Conservation (phyloP, 768 basidiomycete genomes). For the Leccinum arenicola region DNA sequence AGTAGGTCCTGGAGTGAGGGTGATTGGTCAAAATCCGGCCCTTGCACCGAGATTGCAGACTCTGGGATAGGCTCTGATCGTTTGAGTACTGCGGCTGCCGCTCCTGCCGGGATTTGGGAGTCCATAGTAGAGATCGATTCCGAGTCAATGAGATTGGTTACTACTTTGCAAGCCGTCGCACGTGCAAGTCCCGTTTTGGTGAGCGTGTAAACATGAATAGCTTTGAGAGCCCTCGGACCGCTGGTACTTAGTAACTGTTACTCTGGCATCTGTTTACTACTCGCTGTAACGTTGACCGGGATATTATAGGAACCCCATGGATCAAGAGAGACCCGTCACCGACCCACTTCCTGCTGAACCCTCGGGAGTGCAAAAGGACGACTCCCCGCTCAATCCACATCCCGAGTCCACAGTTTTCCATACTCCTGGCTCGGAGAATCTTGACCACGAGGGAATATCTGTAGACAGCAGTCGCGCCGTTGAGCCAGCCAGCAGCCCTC, state of each 20-base stretch:
- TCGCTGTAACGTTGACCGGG: not conserved
- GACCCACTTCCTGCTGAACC: conserved; percentile 5
- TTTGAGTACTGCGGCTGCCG: conserved; percentile 75
- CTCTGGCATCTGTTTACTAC: no score
- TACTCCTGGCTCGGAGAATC: not conserved
- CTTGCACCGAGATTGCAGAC: conserved; percentile 69
- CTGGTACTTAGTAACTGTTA: not conserved
- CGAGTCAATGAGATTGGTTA: no score
- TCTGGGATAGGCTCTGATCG: conserved; percentile 70
- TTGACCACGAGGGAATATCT: not conserved
- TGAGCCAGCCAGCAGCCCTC: conserved; percentile 1
- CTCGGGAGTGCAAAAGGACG: conserved; percentile 5
- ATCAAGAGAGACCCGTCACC: conserved; percentile 10
- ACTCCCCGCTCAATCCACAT: conserved; percentile 3
- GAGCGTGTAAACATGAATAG: not conserved
- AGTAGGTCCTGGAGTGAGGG: conserved; percentile 69
- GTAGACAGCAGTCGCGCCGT: not conserved
- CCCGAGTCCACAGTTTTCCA: conserved; percentile 6
- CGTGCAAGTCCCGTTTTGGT: conserved; percentile 26
- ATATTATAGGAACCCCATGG: conserved; percentile 13
- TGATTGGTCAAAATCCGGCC: conserved; percentile 80
- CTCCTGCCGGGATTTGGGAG: conserved; percentile 46
- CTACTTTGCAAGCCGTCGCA: conserved; percentile 6
- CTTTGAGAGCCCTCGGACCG: not conserved
- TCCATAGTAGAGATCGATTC: conserved; percentile 5